Percentiles rank a stretch among this genome's conserved stretches.
Conservation (phyloP, 345 rosid species). For the Populus alba region DNA sequence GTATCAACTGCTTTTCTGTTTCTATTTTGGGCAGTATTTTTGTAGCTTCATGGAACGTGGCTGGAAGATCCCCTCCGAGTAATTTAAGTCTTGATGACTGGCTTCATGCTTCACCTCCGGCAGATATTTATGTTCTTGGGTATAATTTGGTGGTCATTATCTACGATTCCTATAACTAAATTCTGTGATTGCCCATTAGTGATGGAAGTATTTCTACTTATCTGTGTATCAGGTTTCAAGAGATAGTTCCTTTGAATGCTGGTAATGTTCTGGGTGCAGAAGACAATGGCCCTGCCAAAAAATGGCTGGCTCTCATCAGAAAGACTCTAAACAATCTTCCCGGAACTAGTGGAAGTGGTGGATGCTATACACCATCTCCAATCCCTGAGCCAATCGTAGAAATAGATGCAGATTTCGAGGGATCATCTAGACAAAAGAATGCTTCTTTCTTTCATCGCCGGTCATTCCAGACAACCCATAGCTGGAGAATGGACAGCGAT, state of each 20-base stretch:
- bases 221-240: conserved; percentile 69
- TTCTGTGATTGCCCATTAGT: conserved; percentile 1
- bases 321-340: conserved; percentile 85
- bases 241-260: conserved; percentile 96
- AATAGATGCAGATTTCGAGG: conserved; percentile 90
- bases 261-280: conserved; percentile 95
- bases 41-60: conserved; percentile 96
- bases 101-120: conserved; percentile 96
- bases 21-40: conserved; percentile 61
- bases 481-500: conserved; percentile 83
- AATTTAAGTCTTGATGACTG: conserved; percentile 88
- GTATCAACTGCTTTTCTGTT: conserved; percentile 11
- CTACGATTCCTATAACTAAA: conserved; percentile 2
- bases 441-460: conserved; percentile 78
- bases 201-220: background rate
- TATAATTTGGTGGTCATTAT: conserved; percentile 25
- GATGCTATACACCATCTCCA: conserved; percentile 81
- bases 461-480: conserved; percentile 82
- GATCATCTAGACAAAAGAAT: conserved; percentile 84
- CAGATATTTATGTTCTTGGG: conserved; percentile 97
- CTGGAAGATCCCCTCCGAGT: conserved; percentile 83
- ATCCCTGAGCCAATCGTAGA: conserved; percentile 87
- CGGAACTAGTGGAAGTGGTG: conserved; percentile 71
- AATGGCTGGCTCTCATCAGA: conserved; percentile 81
- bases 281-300: conserved; percentile 97